Evolutionary conservation across 441 rosid species (phyloP).

Genomic region (Geranium incanum): DNA sequence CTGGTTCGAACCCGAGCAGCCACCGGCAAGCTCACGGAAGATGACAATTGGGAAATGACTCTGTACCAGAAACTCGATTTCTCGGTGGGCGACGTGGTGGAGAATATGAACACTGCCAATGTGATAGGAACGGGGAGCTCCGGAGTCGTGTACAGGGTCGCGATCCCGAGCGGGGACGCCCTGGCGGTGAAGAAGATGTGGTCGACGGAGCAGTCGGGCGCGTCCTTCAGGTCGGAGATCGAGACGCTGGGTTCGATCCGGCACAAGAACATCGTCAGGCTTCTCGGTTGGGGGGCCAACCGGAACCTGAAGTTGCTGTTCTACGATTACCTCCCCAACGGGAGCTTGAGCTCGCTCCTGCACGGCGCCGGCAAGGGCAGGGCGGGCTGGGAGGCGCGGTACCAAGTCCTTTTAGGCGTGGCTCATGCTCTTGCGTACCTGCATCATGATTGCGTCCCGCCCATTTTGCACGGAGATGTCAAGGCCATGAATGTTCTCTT

Average conservation of each 20-base stretch:
- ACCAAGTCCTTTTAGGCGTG: slow-evolving; percentile 59
- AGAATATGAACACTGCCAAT: slow-evolving; percentile 54
- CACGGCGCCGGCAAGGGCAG: slow-evolving; percentile 69
- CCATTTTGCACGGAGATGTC: slow-evolving; percentile 86
- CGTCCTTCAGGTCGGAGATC: slow-evolving; percentile 67
- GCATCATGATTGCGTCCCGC: slow-evolving; percentile 81
- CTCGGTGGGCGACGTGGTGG: slow-evolving; percentile 56
- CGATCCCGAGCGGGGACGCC: slow-evolving; percentile 55
- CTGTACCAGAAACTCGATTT: slow-evolving; percentile 78
- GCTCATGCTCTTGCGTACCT: slow-evolving; percentile 84
- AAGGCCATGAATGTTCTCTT: slow-evolving; percentile 85
- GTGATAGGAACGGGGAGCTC: slow-evolving; percentile 96
- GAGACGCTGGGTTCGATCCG: slow-evolving; percentile 73
- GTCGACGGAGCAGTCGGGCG: slow-evolving; percentile 75
- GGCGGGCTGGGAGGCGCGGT: slow-evolving; percentile 80
- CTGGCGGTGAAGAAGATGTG: slow-evolving; percentile 93
- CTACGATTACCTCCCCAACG: slow-evolving; percentile 84
- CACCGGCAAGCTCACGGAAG: slow-evolving; percentile 29
- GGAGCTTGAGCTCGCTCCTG: slow-evolving; percentile 84
- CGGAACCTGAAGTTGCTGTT: slow-evolving; percentile 66
- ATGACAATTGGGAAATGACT: slow-evolving; percentile 62
- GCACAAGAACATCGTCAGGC: slow-evolving; percentile 73
- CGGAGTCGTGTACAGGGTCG: slow-evolving; percentile 77
- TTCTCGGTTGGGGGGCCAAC: slow-evolving; percentile 78
- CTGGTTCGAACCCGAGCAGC: slow-evolving; percentile 38